Percentiles rank a stretch among this genome's conserved stretches.
Conservation (phyloP, 2,329 filamentous ascomycete genomes). For the Elsinoe arachidis region DNA sequence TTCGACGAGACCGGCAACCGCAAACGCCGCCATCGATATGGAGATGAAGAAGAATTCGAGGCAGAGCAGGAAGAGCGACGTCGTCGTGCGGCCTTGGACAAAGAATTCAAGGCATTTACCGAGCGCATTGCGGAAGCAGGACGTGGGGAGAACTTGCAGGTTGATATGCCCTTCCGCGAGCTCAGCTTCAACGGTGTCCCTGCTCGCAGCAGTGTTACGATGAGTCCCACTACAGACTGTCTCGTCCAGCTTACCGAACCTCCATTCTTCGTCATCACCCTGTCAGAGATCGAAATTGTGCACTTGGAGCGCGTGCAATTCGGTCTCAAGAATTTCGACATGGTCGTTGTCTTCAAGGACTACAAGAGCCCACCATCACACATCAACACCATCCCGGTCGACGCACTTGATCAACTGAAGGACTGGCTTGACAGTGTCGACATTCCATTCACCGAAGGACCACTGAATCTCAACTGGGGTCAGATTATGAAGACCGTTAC, state of each 20-base stretch:
- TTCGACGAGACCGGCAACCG: slow-evolving; percentile 98
- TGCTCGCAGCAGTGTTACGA: slow-evolving; percentile 87
- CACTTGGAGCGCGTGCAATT: slow-evolving; percentile 94
- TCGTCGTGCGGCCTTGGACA: slow-evolving; percentile 82
- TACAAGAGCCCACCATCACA: slow-evolving; percentile 84
- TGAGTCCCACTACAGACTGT: slow-evolving; percentile 94
- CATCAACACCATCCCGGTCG: slow-evolving; percentile 96
- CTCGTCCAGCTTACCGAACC: slow-evolving; percentile 94
- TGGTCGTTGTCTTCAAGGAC: slow-evolving; percentile 98
- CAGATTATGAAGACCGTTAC: slow-evolving; percentile 99
- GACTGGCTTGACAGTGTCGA: slow-evolving; percentile 96
- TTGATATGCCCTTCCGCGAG: slow-evolving; percentile 94
- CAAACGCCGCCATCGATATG: slow-evolving; percentile 94
- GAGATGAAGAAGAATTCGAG: slow-evolving; percentile 97
- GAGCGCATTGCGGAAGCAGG: slow-evolving; percentile 97
- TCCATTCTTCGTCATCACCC: slow-evolving; percentile 89
- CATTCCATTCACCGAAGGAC: slow-evolving; percentile 87
- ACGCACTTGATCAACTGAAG: slow-evolving; percentile 88
- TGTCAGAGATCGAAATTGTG: slow-evolving; percentile 92
- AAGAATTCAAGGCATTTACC: slow-evolving; percentile 90
- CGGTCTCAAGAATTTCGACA: slow-evolving; percentile 96
- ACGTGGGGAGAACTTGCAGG: slow-evolving; percentile 79
- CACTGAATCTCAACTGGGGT: slow-evolving; percentile 95
- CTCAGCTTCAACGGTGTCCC: slow-evolving; percentile 96
- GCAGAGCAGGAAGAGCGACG: slow-evolving; percentile 94